Evolutionary conservation across 1,284 basidiomycete species (phyloP), one percentile per base, ranked within the genome.

Genomic region (Gomphus sp.): DNA sequence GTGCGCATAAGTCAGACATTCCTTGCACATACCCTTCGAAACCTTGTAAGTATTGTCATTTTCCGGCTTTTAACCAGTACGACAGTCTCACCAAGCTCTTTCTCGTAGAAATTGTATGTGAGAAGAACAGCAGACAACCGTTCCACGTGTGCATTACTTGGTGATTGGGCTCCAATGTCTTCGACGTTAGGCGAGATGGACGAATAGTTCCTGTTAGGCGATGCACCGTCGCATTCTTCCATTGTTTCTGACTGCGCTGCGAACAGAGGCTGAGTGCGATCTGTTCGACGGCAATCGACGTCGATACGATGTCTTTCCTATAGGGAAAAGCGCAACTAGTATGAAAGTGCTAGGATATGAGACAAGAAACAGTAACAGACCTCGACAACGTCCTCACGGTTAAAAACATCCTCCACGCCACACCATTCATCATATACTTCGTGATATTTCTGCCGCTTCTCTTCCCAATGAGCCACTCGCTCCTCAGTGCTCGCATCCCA

Each of bases 241-340:
- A 82, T 36, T 81, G 67, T 63, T 36, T 65, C 61, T 63, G 49
- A 63, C 16, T 78, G 76, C 3, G 80, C 79, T 0, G 86, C 80
- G 66, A 97, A 99, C 54, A 97, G 76, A 0, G 91, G 83, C 63
- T 98, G 93, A 16, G 81, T 89, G 16, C 96, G 82, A 71, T 99
- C 97, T n/a, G 97, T 98, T 12, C 97, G 82, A 55, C 96, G 85
- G 67, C 96, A 98, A 69, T 99, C 97, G 55, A 99, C 95, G 67
- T 97, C 88, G 63, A 93, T 92, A 18, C 92, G 83, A 73, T 93
- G 92, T 41, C 88, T 82, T 71, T 95, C 90, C 79, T 85, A 59
- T 16, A 52, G 25, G 31, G 55, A 52, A 51, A 48, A 44, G 10
- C 48, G 25, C 52, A 34, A 59, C 45, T 25, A 34, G 59, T 60